Conservation (phyloP, 345 rosid genomes). For the Corymbia maculata region DNA sequence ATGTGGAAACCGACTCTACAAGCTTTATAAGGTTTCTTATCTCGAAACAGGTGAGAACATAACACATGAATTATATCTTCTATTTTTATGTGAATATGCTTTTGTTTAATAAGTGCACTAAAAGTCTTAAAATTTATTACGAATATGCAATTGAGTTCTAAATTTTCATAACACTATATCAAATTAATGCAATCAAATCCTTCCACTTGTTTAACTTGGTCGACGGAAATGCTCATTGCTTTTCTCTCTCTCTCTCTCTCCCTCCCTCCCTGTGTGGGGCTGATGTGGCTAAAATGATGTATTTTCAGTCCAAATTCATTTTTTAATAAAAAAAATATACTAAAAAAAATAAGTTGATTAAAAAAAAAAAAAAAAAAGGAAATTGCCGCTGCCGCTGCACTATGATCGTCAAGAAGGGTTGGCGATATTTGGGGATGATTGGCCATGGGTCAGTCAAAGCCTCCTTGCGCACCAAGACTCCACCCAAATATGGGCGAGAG, state of each 20-base stretch:
- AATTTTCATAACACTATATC: background rate
- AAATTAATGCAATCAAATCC: fast-evolving
- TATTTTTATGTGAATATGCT: background rate
- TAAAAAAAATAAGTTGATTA: too few relatives aligned
- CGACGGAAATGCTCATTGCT: fast-evolving
- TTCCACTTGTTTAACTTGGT: background rate
- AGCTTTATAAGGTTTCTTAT: background rate
- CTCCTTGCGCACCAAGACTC: background rate
- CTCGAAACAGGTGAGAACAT: background rate
- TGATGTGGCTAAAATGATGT: background rate
- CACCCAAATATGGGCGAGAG: background rate
- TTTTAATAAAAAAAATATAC: too few relatives aligned
- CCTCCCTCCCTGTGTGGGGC: background rate
- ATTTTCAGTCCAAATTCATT: too few relatives aligned
- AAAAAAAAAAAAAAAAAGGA: too few relatives aligned
- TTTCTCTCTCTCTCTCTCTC: fast-evolving
- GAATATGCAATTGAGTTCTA: background rate
- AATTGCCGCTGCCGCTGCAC: fast-evolving
- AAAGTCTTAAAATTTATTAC: too few relatives aligned
- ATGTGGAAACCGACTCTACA: background rate
- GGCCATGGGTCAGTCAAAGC: background rate
- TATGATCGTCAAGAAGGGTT: background rate
- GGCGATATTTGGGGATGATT: background rate
- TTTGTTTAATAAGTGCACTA: background rate
- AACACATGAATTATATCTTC: background rate